Evolutionary conservation across 2,329 filamentous ascomycete species (phyloP).

Genomic region (Thelonectria blattea): DNA sequence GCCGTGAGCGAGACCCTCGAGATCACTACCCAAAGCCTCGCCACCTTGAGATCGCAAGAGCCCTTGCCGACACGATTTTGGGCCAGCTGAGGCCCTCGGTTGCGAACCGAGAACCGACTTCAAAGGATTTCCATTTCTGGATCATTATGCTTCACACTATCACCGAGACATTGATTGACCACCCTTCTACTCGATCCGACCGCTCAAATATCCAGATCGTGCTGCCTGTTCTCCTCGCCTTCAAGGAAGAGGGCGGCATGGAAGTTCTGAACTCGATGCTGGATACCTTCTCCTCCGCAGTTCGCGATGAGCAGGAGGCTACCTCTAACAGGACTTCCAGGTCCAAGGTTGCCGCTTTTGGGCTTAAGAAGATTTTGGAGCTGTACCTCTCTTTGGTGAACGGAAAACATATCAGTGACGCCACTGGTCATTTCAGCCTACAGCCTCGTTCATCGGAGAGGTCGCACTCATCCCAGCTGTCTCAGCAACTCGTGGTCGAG

Average conservation of each 20-base stretch:
- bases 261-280: slow-evolving; percentile 75
- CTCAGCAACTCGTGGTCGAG: slow-evolving; percentile 84
- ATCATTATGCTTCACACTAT: slow-evolving; percentile 80
- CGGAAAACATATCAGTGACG: slow-evolving; percentile 81
- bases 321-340: slow-evolving; percentile 53
- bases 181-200: slow-evolving; percentile 54
- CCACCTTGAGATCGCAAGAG: slow-evolving; percentile 63
- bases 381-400: slow-evolving; percentile 80
- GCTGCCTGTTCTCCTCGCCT: slow-evolving; percentile 82
- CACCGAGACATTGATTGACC: slow-evolving; percentile 79
- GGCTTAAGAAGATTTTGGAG: slow-evolving; percentile 82
- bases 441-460: slow-evolving; percentile 49
- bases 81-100: slow-evolving; percentile 64
- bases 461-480: slow-evolving; percentile 49
- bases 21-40: slow-evolving; percentile 65
- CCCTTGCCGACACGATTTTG: slow-evolving; percentile 74
- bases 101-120: slow-evolving; percentile 53
- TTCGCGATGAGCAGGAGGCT: slow-evolving; percentile 45
- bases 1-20: slow-evolving; percentile 62
- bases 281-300: slow-evolving; percentile 60
- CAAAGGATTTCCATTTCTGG: slow-evolving; percentile 78
- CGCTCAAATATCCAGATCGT: slow-evolving; percentile 61
- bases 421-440: slow-evolving; percentile 62
- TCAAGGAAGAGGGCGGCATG: slow-evolving; percentile 82
- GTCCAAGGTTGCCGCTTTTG: slow-evolving; percentile 58